These are phyloP conservation scores for Talaromyces islandicus DNA, from an alignment of 2,329 filamentous ascomycete species.

Conservation along the genomic window DNA sequence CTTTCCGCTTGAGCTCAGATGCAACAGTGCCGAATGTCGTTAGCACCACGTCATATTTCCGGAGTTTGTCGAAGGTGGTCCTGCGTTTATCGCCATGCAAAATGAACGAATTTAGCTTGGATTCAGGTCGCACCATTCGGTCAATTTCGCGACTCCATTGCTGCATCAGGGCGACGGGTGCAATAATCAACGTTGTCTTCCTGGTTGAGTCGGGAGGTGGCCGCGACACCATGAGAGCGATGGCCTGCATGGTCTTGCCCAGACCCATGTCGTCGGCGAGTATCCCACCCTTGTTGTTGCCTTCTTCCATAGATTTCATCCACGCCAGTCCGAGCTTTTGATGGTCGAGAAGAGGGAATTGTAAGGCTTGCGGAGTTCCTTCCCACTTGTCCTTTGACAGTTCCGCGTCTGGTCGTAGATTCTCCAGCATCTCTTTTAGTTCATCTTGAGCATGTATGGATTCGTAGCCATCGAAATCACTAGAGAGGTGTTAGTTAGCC, in stretches of 20 bases:
- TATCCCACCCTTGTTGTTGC: constrained; percentile 67
- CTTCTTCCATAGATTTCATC: constrained; percentile 69
- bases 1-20: constrained; percentile 59
- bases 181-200: constrained; percentile 77
- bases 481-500: constrained; percentile 9
- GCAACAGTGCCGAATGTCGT: constrained; percentile 72
- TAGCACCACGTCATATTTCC: constrained; percentile 65
- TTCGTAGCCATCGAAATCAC: constrained; percentile 30
- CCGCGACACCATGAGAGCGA: constrained; percentile 68
- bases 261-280: constrained; percentile 78
- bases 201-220: constrained; percentile 53
- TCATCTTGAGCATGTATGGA: constrained; percentile 56
- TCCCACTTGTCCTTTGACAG: constrained; percentile 57
- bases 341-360: constrained; percentile 67
- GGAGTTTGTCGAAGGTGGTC: constrained; percentile 54
- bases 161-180: constrained; percentile 69
- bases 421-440: constrained; percentile 63
- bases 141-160: constrained; percentile 81
- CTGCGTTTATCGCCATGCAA: constrained; percentile 61
- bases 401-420: constrained; percentile 67
- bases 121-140: constrained; percentile 56
- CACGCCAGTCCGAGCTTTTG: constrained; percentile 73
- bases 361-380: constrained; percentile 64
- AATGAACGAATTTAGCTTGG: constrained; percentile 60
- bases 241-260: constrained; percentile 76